A percentile compares a stretch with the other conserved stretches of the same genome.
phyloP scores from a whole-genome alignment of 768 basidiomycete genomes.

The Suillus ampliporus region DNA sequence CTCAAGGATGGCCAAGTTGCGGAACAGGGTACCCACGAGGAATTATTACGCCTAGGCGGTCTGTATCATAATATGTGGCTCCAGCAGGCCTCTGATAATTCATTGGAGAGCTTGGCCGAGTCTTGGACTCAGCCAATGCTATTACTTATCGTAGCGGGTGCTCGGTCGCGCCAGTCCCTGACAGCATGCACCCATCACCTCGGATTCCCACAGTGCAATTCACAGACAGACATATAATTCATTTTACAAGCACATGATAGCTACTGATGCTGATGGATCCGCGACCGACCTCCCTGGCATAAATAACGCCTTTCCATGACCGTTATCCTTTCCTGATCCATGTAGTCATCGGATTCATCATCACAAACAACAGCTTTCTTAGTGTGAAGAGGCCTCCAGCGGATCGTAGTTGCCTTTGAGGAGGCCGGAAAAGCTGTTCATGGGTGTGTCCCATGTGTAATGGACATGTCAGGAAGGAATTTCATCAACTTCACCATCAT shows the following conservation, averaged over 20 bases:
- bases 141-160: neutral
- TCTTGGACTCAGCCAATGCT: neutral
- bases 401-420: too few species aligned
- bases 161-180: neutral
- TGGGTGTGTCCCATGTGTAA: too few species aligned
- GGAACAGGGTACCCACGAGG: slow-evolving; percentile 93
- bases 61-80: slow-evolving; percentile 85
- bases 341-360: too few species aligned
- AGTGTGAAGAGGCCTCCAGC: neutral
- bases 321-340: too few species aligned
- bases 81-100: slow-evolving; percentile 59
- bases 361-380: neutral
- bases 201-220: neutral
- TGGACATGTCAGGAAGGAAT: too few species aligned
- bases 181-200: neutral
- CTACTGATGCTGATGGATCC: neutral
- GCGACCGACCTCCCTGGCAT: neutral
- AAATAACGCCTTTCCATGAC: too few species aligned
- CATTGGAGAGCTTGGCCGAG: slow-evolving; percentile 22
- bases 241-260: neutral
- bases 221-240: neutral
- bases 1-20: slow-evolving; percentile 88
- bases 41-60: slow-evolving; percentile 72
- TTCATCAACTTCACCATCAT: neutral
- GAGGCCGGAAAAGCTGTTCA: neutral